Percentiles rank a stretch among this genome's conserved stretches.
These are phyloP conservation scores for Eucalyptus sp. DNA, from an alignment of 345 rosid genomes.

Conservation along the genomic window DNA sequence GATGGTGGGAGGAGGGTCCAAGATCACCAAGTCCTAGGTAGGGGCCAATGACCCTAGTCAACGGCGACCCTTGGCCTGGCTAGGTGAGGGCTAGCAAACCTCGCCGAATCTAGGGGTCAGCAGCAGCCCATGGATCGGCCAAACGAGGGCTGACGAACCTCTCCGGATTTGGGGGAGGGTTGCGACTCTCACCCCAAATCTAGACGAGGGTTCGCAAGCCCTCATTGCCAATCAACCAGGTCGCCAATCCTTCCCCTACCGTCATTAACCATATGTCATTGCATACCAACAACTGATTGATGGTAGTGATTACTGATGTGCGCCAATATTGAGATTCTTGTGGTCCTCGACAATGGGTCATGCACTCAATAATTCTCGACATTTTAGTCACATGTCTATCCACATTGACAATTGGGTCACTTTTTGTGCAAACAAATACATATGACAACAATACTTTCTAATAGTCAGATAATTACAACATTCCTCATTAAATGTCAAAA, in stretches of 20 bases:
- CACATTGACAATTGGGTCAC: no score
- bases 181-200: fast-evolving
- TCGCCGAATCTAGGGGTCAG: fast-evolving
- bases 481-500: no score
- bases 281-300: no score
- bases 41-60: fast-evolving
- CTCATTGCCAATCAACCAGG: fast-evolving
- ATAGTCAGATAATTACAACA: no score
- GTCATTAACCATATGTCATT: fast-evolving
- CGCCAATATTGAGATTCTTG: no score
- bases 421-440: no score
- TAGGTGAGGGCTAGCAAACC: fast-evolving
- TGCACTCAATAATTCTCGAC: no score
- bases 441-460: no score
- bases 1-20: fast-evolving
- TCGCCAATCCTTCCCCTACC: fast-evolving
- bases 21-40: fast-evolving
- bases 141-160: fast-evolving
- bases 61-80: fast-evolving
- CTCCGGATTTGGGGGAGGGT: fast-evolving
- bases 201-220: fast-evolving
- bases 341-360: no score
- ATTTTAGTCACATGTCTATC: no score
- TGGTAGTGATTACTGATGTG: no score
- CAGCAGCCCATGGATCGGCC: fast-evolving